Evolutionary conservation across 805 yeast species (phyloP), one percentile per base, ranked within the genome.

Genomic region (Barnettozyma sucrosica): DNA sequence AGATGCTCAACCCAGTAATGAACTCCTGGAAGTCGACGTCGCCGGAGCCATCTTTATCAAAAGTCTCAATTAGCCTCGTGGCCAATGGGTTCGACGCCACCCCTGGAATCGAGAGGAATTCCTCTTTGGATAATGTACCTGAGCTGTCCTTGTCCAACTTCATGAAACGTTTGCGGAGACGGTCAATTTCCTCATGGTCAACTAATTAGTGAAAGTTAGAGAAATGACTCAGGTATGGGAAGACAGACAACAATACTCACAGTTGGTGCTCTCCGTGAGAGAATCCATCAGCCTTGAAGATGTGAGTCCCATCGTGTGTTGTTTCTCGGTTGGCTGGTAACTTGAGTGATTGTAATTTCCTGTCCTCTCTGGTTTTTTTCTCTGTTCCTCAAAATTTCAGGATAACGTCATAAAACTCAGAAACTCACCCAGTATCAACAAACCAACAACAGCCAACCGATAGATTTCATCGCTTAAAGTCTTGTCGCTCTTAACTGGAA

Each of bases 1-100:
- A 93, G 3, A 90, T 89, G 3, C 95, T 85, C 41, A 89, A 71
- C 2, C 92, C 95, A 5, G 83, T 72, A 42, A 95, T 85, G 66
- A 93, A 93, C 67, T 93, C 99, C 62, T 89, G 90, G 67, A 93
- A 93, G 63, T 95, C 99, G 33, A 93, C 88, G 52, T 85, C 87
- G 2, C 98, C 99, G 53, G 88, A 84, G 13, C 89, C 87, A 63
- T 93, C 97, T 49, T 81, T 83, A 64, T 93, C 99, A 66, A 93
- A 89, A 18, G 93, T 90, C 55, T 93, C 97, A 76, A 95, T 85
- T 48, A 93, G 79, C 44, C 99, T 74, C 7, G 81, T 71, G 0
- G 97, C 97, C 44, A 93, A 71, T 5, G 99, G 99, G 59, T 93
- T 93, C 24, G 84, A 76, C 5, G 88, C 79, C 24, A 93, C 89